phyloP scores from a whole-genome alignment of 495 filamentous ascomycete genomes.

The Penicillium cosmopolitanum region DNA sequence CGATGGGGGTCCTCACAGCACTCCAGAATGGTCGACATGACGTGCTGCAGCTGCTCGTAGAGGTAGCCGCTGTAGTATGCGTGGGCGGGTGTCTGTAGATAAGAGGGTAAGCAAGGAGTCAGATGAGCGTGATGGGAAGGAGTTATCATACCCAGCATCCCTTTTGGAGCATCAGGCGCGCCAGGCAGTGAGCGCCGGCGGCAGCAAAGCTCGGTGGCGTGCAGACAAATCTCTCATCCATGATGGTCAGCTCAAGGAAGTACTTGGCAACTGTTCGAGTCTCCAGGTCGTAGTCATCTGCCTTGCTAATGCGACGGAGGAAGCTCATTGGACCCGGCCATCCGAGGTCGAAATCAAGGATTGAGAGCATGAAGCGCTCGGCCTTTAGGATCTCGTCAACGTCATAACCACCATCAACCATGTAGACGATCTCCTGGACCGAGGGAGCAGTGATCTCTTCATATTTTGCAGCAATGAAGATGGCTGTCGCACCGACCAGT shows the following conservation, averaged over 20 bases:
- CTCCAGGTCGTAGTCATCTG: constrained; percentile 96
- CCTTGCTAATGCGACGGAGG: constrained; percentile 93
- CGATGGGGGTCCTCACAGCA: constrained; percentile 80
- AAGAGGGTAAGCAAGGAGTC: constrained; percentile 32
- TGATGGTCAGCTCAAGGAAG: constrained; percentile 93
- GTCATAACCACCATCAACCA: constrained; percentile 92
- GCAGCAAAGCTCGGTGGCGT: constrained; percentile 87
- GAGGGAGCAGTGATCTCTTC: constrained; percentile 98
- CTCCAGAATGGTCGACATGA: constrained; percentile 77
- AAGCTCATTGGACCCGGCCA: constrained; percentile 99
- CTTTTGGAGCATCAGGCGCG: constrained; percentile 85
- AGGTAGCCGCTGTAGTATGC: constrained; percentile 94
- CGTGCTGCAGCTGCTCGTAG: constrained; percentile 74
- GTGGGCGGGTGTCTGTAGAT: constrained; percentile 71
- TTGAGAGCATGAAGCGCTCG: constrained; percentile 95
- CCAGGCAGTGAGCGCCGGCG: constrained; percentile 90
- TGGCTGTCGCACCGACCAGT: constrained; percentile 92
- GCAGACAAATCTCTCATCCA: constrained; percentile 97
- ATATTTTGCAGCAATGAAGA: constrained; percentile 96
- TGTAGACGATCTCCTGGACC: constrained; percentile 93
- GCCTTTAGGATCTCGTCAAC: constrained; percentile 95
- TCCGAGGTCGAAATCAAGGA: constrained; percentile 91
- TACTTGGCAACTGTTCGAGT: constrained; percentile 97
- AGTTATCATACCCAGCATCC: constrained; percentile 79
- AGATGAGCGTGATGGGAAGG: constrained; percentile 18